Percentiles rank a stretch among this genome's conserved stretches.
Evolutionary conservation across 257 asterid genomes (phyloP).

Genomic region (Lavandula angustifolia): DNA sequence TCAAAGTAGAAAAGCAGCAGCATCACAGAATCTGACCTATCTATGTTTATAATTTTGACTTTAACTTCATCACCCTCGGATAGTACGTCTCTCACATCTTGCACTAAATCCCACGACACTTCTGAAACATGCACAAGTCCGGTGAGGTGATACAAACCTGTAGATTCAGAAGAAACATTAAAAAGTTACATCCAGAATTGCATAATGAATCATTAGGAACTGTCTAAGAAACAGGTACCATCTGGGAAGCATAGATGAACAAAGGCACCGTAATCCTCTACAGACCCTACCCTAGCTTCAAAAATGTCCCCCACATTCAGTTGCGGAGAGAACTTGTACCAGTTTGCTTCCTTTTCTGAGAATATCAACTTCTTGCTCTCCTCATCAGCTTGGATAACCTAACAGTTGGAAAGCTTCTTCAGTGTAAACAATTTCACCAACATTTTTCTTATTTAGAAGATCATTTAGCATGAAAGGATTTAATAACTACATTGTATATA

Average conservation of each 20-base stretch:
- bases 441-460: neutral
- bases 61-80: conserved; percentile 78
- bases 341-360: conserved; percentile 84
- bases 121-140: conserved; percentile 96
- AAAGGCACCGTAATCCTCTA: conserved; percentile 97
- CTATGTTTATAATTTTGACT: conserved; percentile 67
- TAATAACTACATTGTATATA: neutral
- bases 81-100: conserved; percentile 77
- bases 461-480: neutral
- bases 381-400: conserved; percentile 90
- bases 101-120: conserved; percentile 98
- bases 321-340: conserved; percentile 66
- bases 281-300: conserved; percentile 77
- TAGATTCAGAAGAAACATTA: conserved; percentile 10
- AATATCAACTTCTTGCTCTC: conserved; percentile 70
- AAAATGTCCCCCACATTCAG: conserved; percentile 64
- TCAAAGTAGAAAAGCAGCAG: conserved; percentile 15
- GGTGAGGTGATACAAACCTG: conserved; percentile 77
- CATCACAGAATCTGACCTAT: conserved; percentile 64
- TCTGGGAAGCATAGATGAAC: conserved; percentile 78
- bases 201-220: conserved; percentile 10
- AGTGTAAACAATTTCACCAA: neutral
- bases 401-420: conserved; percentile 25
- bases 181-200: conserved; percentile 2
- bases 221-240: conserved; percentile 50